Percentiles rank a stretch among this genome's conserved stretches.
Evolutionary conservation across 2,329 filamentous ascomycete genomes (phyloP).

Genomic region (Amylocarpus encephaloides): DNA sequence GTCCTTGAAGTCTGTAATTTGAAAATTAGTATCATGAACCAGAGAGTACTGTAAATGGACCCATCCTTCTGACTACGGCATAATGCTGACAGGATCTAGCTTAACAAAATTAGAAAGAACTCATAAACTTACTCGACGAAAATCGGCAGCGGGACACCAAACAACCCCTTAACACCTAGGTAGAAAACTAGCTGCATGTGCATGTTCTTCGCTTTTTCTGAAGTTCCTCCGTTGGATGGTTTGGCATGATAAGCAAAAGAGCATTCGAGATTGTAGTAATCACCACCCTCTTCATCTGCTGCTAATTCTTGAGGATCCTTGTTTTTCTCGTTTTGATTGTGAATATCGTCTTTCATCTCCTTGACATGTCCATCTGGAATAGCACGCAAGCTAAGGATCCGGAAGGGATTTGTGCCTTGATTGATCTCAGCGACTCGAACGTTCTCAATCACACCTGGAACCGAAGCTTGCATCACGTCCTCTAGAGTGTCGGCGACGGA

Average conservation of each 20-base stretch:
- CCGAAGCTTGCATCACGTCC: conserved; percentile 94
- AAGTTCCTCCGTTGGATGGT: conserved; percentile 59
- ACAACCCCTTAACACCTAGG: conserved; percentile 49
- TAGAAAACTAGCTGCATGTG: conserved; percentile 96
- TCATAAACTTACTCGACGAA: conserved; percentile 8
- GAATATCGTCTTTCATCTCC: conserved; percentile 75
- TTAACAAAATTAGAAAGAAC: conserved; percentile 28
- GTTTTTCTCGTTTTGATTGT: conserved; percentile 68
- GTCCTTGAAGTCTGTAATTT: conserved; percentile 75
- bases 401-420: conserved; percentile 84
- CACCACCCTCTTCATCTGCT: conserved; percentile 82
- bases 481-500: conserved; percentile 83
- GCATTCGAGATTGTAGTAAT: conserved; percentile 88
- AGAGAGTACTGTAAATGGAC: not conserved
- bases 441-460: conserved; percentile 86
- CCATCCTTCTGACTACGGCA: no score
- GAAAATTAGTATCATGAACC: not conserved
- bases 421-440: conserved; percentile 93
- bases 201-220: conserved; percentile 87
- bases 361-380: conserved; percentile 76
- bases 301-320: conserved; percentile 84
- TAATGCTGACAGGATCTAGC: not conserved
- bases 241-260: conserved; percentile 87
- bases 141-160: conserved; percentile 19
- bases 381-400: conserved; percentile 79